Evolutionary conservation across 331 rosid species (phyloP).

Genomic region (Stylosanthes scabra): DNA sequence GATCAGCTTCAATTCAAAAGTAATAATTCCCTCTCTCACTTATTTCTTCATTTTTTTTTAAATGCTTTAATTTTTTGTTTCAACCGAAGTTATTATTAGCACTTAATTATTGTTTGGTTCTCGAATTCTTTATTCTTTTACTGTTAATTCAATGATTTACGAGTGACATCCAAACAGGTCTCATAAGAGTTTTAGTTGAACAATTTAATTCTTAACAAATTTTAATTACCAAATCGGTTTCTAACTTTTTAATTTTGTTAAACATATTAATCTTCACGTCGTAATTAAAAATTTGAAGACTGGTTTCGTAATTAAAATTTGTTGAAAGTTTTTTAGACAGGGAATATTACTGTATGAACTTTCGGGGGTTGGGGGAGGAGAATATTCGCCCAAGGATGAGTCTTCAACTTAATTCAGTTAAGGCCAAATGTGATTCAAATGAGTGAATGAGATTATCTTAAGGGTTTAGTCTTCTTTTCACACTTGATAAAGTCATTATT

Average conservation of each 20-base stretch:
- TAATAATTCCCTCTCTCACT: constrained; percentile 52
- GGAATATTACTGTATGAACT: too few species aligned
- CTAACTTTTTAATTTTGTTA: too few species aligned
- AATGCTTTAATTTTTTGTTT: too few species aligned
- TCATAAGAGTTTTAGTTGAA: too few species aligned
- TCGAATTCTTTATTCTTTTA: constrained; percentile 23
- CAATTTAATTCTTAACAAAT: too few species aligned
- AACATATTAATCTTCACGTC: too few species aligned
- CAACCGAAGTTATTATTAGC: background rate
- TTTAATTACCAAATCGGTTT: too few species aligned
- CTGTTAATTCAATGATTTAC: constrained; percentile 39
- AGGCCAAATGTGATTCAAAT: background rate
- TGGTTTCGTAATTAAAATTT: too few species aligned
- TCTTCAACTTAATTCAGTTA: constrained; percentile 16
- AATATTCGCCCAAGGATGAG: constrained; percentile 22
- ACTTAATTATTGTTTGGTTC: constrained; percentile 1
- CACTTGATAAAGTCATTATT: background rate
- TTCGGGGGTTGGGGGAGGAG: background rate
- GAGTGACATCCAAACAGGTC: too few species aligned
- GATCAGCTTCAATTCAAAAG: constrained; percentile 92
- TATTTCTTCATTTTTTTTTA: background rate
- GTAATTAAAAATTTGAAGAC: too few species aligned
- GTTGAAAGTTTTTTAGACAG: too few species aligned
- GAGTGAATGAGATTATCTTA: background rate
- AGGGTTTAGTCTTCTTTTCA: background rate